These are phyloP conservation scores for Coemansia asiatica DNA, from an alignment of 192 early-diverging fungal genomes.

Conservation along the genomic window DNA sequence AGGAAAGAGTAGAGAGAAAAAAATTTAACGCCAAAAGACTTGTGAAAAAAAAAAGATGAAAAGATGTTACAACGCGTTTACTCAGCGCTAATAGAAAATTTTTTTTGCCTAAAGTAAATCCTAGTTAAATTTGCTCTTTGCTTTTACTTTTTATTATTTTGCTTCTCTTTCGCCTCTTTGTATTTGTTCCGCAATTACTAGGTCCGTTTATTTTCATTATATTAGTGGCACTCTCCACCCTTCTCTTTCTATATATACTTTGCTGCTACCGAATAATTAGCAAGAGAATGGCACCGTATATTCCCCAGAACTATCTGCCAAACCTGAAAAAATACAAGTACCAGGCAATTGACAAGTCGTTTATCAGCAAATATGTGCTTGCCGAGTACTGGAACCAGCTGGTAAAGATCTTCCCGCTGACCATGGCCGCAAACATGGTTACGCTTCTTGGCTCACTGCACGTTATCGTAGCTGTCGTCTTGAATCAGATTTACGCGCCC, in stretches of 20 bases:
- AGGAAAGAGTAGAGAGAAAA: background rate
- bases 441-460: constrained; percentile 83
- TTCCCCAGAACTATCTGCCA: constrained; percentile 59
- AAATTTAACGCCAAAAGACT: background rate
- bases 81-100: background rate
- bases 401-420: constrained; percentile 79
- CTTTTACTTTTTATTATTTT: constrained; percentile 4
- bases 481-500: constrained; percentile 72
- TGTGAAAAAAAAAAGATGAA: background rate
- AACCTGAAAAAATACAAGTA: constrained; percentile 86
- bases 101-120: background rate
- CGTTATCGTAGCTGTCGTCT: constrained; percentile 70
- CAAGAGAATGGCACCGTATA: constrained; percentile 55
- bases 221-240: background rate
- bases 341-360: constrained; percentile 81
- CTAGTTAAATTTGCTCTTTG: background rate
- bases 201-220: too few species aligned
- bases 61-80: background rate
- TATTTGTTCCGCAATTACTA: background rate
- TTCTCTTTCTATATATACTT: background rate
- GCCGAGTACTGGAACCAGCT: constrained; percentile 85
- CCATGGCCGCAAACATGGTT: constrained; percentile 89
- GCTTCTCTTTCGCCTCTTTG: constrained; percentile 11
- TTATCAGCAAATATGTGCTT: constrained; percentile 71
- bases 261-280: background rate